These are phyloP conservation scores for Podaxis carcinomalis DNA, from an alignment of 768 basidiomycete species.

Conservation along the genomic window DNA sequence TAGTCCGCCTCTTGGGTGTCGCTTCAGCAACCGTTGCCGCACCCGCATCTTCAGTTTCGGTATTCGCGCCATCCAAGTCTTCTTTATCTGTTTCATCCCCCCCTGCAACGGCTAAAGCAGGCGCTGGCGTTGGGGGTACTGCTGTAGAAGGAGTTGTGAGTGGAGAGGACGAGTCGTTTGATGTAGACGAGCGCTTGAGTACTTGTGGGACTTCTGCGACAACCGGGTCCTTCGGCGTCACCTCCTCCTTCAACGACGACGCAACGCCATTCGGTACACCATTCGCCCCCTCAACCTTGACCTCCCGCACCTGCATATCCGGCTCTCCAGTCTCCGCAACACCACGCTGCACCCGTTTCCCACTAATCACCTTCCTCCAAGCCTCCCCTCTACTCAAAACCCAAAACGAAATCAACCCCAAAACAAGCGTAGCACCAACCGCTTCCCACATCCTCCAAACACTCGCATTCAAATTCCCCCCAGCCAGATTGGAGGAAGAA, in stretches of 20 bases:
- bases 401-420: conserved; percentile 17
- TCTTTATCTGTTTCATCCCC: conserved; percentile 62
- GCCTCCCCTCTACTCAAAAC: conserved; percentile 3
- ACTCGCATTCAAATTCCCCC: neutral
- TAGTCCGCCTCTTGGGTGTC: conserved; percentile 39
- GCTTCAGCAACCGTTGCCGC: conserved; percentile 15
- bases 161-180: neutral
- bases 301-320: neutral
- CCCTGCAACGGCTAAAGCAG: conserved; percentile 23
- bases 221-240: neutral
- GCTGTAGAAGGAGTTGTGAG: neutral
- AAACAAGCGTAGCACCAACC: conserved; percentile 5
- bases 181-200: neutral
- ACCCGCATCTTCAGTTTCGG: conserved; percentile 24
- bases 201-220: neutral
- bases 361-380: neutral
- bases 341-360: neutral
- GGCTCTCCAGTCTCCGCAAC: no score
- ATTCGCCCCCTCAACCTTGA: neutral
- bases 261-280: neutral
- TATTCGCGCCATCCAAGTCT: conserved; percentile 16
- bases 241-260: neutral
- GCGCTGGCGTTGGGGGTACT: neutral
- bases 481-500: neutral
- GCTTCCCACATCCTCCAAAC: conserved; percentile 10